Base-by-base conservation (phyloP, 176 grass and related monocot species). In the Canna indica region DNA sequence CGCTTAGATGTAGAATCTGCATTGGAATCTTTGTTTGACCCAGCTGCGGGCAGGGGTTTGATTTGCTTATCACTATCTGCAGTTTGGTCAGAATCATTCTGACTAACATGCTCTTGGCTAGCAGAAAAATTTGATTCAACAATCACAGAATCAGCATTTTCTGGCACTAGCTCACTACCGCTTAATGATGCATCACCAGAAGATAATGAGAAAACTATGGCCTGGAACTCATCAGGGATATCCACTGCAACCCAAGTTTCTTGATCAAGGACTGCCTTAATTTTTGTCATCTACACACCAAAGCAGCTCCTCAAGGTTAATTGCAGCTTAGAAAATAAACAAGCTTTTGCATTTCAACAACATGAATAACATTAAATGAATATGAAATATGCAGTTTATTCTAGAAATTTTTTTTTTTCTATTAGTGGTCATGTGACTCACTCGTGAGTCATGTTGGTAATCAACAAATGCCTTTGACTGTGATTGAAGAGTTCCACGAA, bases 381-480 rank as follows among this genome's bases (percentile, higher is more conserved):
- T 7, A 45, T 47, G 15, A 13, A 70, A 50, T 3, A 75, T 47
- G 7, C 26, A 50, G 32, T 47, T 63, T 35, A 22, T 66, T 27
- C 50, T 47, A 76, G 77, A 71, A 58, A 58, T 44, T 41, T 10
- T 32, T 18, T 12, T 42, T 34, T n/a, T 31, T 35, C 31, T 24
- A 56, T 26, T 63, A 39, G 63, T 32, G 25, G 62, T 20, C 66
- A 76, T 39, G 39, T n/a, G n/a, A 78, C 89, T 76, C 68, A 99
- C 94, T 81, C 86, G 87, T 65, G 85, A 77, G 66, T 73, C 85
- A 90, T 99, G 94, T 64, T 99, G 94, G 79, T 90, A 83, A n/a
- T 99, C 94, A 83, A 99, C 84, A 77, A 99, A 99, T 29, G 91
- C 84, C 70, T 99, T 99, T 36, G 94, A 99, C 69, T 99, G 94